Percentiles rank a stretch among this genome's conserved stretches.
Conservation (phyloP, 1,284 basidiomycete species). For the Pascua guehoae region DNA sequence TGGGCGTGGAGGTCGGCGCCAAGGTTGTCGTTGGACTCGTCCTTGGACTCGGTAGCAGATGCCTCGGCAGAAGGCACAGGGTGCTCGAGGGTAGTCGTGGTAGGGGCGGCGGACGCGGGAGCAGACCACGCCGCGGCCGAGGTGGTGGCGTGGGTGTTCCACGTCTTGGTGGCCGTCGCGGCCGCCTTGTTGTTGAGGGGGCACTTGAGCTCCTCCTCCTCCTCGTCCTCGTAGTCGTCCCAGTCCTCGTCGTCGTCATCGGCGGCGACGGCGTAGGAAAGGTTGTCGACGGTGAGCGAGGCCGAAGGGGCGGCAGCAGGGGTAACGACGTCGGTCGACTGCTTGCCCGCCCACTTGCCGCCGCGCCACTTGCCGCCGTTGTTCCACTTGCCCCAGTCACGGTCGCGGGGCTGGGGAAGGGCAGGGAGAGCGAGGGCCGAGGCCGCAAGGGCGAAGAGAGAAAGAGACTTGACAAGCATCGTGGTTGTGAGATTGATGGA, state of each 20-base stretch:
- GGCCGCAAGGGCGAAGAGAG: no score
- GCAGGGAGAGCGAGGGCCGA: no score
- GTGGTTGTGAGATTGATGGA: no score
- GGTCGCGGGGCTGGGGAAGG: no score
- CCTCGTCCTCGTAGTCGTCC: conserved; percentile 4
- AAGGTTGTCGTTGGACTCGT: not conserved
- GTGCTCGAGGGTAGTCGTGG: not conserved
- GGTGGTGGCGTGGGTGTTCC: not conserved
- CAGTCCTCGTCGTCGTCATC: not conserved
- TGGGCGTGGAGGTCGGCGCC: not conserved
- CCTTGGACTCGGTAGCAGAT: not conserved
- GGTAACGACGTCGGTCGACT: no score
- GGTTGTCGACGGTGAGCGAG: not conserved
- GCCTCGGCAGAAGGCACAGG: not conserved
- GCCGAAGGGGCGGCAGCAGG: no score
- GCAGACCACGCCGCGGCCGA: not conserved
- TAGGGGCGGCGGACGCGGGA: not conserved
- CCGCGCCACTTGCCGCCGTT: no score
- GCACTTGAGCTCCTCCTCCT: not conserved
- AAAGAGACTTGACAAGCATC: no score
- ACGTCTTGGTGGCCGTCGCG: not conserved
- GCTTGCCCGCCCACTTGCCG: no score
- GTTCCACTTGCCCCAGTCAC: no score
- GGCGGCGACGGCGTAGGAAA: not conserved
- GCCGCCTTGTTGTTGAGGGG: not conserved